Conservation (phyloP, 1,284 basidiomycete species). For the Naganishia liquefaciens region DNA sequence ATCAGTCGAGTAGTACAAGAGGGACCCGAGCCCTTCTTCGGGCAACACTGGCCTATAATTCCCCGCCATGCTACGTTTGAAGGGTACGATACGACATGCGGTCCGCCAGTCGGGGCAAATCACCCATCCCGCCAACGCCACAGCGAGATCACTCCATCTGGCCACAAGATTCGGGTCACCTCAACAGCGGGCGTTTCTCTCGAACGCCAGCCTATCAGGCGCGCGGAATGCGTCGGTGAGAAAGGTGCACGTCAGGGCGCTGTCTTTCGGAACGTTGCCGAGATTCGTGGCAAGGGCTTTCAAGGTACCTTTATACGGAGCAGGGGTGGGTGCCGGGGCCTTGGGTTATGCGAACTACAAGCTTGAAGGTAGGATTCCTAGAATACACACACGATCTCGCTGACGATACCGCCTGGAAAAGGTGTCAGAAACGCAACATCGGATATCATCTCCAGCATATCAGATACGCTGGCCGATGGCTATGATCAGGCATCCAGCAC, state of each 20-base stretch:
- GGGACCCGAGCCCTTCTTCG: too few relatives aligned
- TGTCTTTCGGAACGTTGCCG: slow-evolving; percentile 81
- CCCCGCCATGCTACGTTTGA: slow-evolving; percentile 17
- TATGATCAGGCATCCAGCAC: slow-evolving; percentile 45
- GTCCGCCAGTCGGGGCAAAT: neutral
- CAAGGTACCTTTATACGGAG: slow-evolving; percentile 77
- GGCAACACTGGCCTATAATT: neutral
- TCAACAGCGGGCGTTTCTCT: slow-evolving; percentile 16
- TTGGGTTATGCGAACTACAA: slow-evolving; percentile 90
- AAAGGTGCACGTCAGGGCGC: slow-evolving; percentile 59
- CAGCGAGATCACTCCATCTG: slow-evolving; percentile 18
- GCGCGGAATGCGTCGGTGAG: slow-evolving; percentile 7
- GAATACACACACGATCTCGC: neutral
- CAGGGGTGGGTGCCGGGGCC: slow-evolving; percentile 82
- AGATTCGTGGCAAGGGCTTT: slow-evolving; percentile 79
- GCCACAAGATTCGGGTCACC: slow-evolving; percentile 3
- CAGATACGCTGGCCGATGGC: slow-evolving; percentile 43
- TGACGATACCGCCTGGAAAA: slow-evolving; percentile 20
- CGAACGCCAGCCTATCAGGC: slow-evolving; percentile 1
- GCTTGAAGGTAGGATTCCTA: slow-evolving; percentile 70
- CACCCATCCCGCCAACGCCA: slow-evolving; percentile 5
- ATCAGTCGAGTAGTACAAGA: too few relatives aligned
- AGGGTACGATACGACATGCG: slow-evolving; percentile 11
- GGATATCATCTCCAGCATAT: slow-evolving; percentile 45
- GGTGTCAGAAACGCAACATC: slow-evolving; percentile 50